phyloP scores from a whole-genome alignment of 371 early-diverging fungal genomes.

The Apophysomyces ossiformis region DNA sequence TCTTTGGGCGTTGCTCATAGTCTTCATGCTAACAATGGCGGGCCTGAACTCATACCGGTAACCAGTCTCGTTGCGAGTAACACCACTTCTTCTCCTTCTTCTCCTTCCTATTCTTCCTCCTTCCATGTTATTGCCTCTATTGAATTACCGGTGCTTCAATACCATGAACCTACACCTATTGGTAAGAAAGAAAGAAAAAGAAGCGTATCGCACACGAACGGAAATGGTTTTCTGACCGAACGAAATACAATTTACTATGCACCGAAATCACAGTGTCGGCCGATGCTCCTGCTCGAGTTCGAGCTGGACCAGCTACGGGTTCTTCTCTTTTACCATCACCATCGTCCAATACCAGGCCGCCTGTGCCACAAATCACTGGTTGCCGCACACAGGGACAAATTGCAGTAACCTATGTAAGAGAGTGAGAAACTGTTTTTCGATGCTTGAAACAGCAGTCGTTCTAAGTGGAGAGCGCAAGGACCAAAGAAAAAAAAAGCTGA shows the following conservation, averaged over 20 bases:
- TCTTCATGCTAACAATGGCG: constrained; percentile 1
- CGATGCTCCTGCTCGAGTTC: constrained; percentile 4
- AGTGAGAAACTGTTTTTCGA: constrained; percentile 25
- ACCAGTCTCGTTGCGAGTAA: background rate
- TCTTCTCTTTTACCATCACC: background rate
- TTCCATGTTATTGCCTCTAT: background rate
- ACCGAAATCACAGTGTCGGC: background rate
- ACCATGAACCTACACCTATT: background rate
- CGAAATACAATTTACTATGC: background rate
- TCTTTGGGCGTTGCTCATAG: background rate
- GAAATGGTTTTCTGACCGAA: background rate
- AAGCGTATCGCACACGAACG: too few species aligned
- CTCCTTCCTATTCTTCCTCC: background rate
- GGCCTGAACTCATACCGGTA: constrained; percentile 4
- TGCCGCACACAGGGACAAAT: constrained; percentile 59
- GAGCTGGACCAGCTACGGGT: background rate
- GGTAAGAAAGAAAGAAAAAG: background rate
- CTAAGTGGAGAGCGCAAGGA: too few species aligned
- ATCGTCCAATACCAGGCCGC: constrained; percentile 12
- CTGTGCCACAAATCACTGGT: constrained; percentile 31
- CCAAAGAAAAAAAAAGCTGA: too few species aligned
- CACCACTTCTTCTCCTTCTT: background rate
- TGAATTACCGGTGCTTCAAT: background rate
- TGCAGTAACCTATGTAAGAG: constrained; percentile 57
- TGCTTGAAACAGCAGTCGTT: background rate